These are phyloP conservation scores for Penicillium soppii DNA, from an alignment of 495 filamentous ascomycete species.

Conservation along the genomic window DNA sequence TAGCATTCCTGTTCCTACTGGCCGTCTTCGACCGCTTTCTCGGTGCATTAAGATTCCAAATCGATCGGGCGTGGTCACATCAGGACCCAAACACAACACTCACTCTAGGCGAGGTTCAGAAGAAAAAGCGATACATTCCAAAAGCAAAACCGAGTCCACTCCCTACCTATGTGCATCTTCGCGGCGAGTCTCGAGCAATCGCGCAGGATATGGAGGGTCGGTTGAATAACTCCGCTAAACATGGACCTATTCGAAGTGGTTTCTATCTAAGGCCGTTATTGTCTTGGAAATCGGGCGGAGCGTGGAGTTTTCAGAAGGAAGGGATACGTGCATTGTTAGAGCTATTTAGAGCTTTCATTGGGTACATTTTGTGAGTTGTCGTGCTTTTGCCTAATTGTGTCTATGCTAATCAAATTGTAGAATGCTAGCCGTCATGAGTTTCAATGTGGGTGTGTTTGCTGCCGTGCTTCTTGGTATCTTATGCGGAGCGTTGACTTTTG, in stretches of 20 bases:
- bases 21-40: no score
- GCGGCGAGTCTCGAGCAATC: not conserved
- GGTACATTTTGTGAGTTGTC: constrained; percentile 16
- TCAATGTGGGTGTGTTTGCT: constrained; percentile 18
- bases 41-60: no score
- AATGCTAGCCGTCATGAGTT: constrained; percentile 24
- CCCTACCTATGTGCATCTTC: constrained; percentile 4
- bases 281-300: constrained; percentile 9
- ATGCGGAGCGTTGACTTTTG: constrained; percentile 12
- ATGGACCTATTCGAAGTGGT: not conserved
- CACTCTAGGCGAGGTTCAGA: not conserved
- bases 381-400: not conserved
- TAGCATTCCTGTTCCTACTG: no score
- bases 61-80: no score
- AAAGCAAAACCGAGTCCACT: constrained; percentile 17
- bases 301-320: constrained; percentile 9
- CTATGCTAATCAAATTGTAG: not conserved
- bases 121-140: not conserved
- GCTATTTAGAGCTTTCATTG: constrained; percentile 7
- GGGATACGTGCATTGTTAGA: constrained; percentile 11
- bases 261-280: not conserved
- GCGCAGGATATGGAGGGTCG: not conserved
- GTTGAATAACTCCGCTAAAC: not conserved
- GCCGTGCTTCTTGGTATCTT: constrained; percentile 14
- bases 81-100: no score